Evolutionary conservation across 2,329 filamentous ascomycete genomes (phyloP).

Genomic region (Alternaria panax): DNA sequence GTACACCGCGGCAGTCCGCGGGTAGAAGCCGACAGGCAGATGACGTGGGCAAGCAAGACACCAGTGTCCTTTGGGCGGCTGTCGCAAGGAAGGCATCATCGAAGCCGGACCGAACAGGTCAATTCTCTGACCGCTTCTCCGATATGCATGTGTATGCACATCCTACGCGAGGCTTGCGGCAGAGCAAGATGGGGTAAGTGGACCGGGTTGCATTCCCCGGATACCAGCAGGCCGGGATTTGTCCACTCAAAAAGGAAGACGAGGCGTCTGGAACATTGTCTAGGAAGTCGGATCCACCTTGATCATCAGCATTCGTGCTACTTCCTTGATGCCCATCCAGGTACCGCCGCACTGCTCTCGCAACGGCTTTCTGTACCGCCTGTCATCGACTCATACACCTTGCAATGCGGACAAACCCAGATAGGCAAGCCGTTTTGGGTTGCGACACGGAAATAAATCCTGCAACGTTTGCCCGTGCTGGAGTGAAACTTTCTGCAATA

Average conservation of each 20-base stretch:
- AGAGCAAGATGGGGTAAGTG: slow-evolving; percentile 30
- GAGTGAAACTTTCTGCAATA: slow-evolving; percentile 19
- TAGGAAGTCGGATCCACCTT: slow-evolving; percentile 10
- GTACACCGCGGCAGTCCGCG: slow-evolving; percentile 10
- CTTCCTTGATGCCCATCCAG: slow-evolving; percentile 1
- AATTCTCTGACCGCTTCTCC: slow-evolving; percentile 37
- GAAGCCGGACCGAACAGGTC: slow-evolving; percentile 18
- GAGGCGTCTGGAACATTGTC: slow-evolving; percentile 26
- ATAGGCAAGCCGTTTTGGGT: slow-evolving; percentile 10
- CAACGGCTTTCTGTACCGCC: background rate
- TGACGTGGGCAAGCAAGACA: slow-evolving; percentile 19
- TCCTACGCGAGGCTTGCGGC: slow-evolving; percentile 36
- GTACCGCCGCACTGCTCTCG: background rate
- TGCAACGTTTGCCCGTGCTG: slow-evolving; percentile 12
- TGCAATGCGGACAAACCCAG: slow-evolving; percentile 2
- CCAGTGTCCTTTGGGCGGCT: slow-evolving; percentile 15
- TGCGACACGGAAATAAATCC: slow-evolving; percentile 13
- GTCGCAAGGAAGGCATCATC: slow-evolving; percentile 19
- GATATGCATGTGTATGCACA: slow-evolving; percentile 19
- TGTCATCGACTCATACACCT: slow-evolving; percentile 6
- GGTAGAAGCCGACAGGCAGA: slow-evolving; percentile 11
- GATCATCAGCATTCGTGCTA: slow-evolving; percentile 18
- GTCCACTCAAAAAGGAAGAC: slow-evolving; percentile 16
- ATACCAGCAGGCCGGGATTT: slow-evolving; percentile 28
- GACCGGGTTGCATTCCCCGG: slow-evolving; percentile 36